phyloP scores from a whole-genome alignment of 352 stramenopile species.

The Globisporangium sylvaticum region DNA sequence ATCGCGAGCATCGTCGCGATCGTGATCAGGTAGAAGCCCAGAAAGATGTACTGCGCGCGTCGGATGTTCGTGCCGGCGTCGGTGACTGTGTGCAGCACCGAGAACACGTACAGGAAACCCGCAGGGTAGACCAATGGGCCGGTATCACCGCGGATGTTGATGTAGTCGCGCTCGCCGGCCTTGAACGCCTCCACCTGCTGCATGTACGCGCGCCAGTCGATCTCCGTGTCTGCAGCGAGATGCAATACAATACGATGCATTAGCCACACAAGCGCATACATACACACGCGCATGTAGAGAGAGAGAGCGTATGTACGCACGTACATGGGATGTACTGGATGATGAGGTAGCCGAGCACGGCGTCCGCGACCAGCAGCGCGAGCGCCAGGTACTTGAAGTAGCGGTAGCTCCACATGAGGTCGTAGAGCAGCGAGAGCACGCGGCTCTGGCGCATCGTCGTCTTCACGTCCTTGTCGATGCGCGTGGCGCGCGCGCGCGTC shows the following conservation, averaged over 20 bases:
- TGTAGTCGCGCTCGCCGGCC: conserved; percentile 94
- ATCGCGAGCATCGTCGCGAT: conserved; percentile 88
- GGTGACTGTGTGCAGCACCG: conserved; percentile 90
- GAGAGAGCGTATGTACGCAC: conserved; percentile 5
- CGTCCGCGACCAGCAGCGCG: conserved; percentile 52
- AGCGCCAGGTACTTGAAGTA: conserved; percentile 70
- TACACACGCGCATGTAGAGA: neutral
- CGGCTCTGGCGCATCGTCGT: conserved; percentile 64
- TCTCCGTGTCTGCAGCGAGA: conserved; percentile 91
- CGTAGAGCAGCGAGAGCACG: conserved; percentile 72
- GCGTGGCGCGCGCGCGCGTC: conserved; percentile 46
- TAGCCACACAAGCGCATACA: conserved; percentile 3
- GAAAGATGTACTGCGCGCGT: conserved; percentile 93
- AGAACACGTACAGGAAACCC: conserved; percentile 97
- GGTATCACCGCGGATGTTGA: conserved; percentile 93
- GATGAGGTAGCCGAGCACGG: conserved; percentile 63
- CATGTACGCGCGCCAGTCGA: conserved; percentile 99
- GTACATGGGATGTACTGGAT: conserved; percentile 79
- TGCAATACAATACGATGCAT: neutral
- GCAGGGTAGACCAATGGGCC: conserved; percentile 98
- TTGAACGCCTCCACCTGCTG: conserved; percentile 94
- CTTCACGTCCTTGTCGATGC: conserved; percentile 87
- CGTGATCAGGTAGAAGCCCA: conserved; percentile 92
- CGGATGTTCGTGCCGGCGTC: conserved; percentile 77
- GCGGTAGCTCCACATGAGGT: conserved; percentile 86